phyloP scores from a whole-genome alignment of 2,329 filamentous ascomycete species.

The Beauveria sp. region DNA sequence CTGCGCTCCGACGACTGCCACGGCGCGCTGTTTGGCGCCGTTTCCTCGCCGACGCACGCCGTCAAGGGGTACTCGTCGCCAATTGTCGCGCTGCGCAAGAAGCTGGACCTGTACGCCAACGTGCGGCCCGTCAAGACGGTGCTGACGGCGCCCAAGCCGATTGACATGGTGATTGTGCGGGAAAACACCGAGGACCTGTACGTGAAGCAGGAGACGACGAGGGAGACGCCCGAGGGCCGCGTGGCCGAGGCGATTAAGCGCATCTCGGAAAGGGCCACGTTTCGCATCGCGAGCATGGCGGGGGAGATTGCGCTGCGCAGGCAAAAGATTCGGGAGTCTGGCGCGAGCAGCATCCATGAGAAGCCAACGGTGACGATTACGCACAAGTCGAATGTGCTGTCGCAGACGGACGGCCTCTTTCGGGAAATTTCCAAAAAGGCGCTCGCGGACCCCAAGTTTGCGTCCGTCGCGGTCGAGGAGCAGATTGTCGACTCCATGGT shows the following conservation, averaged over 20 bases:
- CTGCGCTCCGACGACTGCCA: conserved; percentile 79
- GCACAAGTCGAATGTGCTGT: conserved; percentile 96
- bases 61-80: conserved; percentile 95
- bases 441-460: conserved; percentile 59
- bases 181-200: conserved; percentile 99
- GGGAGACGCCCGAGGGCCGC: conserved; percentile 63
- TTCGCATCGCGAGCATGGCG: conserved; percentile 84
- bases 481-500: conserved; percentile 99
- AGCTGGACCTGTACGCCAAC: conserved; percentile 91
- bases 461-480: conserved; percentile 68
- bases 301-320: conserved; percentile 87
- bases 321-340: conserved; percentile 65
- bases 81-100: conserved; percentile 93
- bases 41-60: conserved; percentile 81
- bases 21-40: conserved; percentile 91
- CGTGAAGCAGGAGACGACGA: conserved; percentile 91
- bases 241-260: conserved; percentile 97
- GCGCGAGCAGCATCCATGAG: conserved; percentile 44
- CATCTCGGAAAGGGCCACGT: conserved; percentile 78
- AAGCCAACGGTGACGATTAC: conserved; percentile 84
- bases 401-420: conserved; percentile 95
- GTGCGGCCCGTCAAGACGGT: conserved; percentile 91
- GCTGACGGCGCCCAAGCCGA: conserved; percentile 53
- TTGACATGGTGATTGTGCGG: conserved; percentile 96
- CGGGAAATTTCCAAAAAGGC: conserved; percentile 68